Conservation (phyloP, 1,284 basidiomycete genomes). For the Sphaerobolus stellatus region DNA sequence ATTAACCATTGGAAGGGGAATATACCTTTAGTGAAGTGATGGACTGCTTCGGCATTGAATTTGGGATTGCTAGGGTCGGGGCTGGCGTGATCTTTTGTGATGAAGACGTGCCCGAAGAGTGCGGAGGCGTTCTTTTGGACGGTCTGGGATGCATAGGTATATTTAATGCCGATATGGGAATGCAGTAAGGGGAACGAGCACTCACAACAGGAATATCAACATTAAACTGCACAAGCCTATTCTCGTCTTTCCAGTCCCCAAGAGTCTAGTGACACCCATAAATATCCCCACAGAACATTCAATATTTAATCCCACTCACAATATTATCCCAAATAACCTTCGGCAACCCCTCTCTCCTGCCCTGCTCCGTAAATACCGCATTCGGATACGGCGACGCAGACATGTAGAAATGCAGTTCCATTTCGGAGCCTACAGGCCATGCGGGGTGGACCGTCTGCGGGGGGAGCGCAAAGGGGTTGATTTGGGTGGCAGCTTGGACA, state of each 20-base stretch:
- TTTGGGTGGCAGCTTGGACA: no score
- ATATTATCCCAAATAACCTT: conserved; percentile 80
- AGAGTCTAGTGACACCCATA: conserved; percentile 44
- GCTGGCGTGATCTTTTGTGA: conserved; percentile 65
- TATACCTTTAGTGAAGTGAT: conserved; percentile 79
- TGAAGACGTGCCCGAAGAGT: conserved; percentile 84
- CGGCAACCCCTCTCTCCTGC: conserved; percentile 55
- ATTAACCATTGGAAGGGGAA: conserved; percentile 16
- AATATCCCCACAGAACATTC: neutral
- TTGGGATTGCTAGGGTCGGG: conserved; percentile 58
- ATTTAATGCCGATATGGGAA: conserved; percentile 3
- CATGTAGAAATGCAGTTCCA: conserved; percentile 76
- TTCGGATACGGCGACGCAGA: conserved; percentile 57
- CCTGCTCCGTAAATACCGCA: conserved; percentile 56
- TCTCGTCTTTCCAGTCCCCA: conserved; percentile 71
- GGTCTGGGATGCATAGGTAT: conserved; percentile 40
- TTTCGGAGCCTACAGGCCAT: conserved; percentile 57
- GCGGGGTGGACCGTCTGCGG: conserved; percentile 52
- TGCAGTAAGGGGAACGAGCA: conserved; percentile 11
- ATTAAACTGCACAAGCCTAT: conserved; percentile 61
- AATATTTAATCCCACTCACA: neutral
- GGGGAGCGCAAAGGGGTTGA: conserved; percentile 43
- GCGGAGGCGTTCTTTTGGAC: conserved; percentile 75
- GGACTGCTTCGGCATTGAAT: conserved; percentile 61
- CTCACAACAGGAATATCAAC: conserved; percentile 73